Evolutionary conservation across 805 yeast species (phyloP).

Genomic region (Saccharomycopsis sp.): DNA sequence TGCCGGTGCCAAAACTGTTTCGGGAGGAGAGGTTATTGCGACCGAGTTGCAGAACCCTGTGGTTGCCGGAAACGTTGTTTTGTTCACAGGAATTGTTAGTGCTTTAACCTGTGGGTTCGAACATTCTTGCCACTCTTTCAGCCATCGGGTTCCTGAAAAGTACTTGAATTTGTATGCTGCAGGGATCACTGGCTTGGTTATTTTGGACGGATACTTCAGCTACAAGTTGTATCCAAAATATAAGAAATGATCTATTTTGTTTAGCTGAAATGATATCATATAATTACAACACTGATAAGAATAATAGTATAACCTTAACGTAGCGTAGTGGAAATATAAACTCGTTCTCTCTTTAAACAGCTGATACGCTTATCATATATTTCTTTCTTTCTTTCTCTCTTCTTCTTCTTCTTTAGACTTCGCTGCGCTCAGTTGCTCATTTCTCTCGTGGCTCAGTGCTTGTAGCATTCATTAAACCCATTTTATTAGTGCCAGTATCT

Average conservation of each 20-base stretch:
- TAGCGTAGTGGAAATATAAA: no score
- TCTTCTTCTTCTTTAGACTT: no score
- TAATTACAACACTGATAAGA: no score
- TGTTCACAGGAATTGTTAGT: slow-evolving; percentile 43
- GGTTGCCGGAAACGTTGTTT: slow-evolving; percentile 46
- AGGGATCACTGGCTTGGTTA: slow-evolving; percentile 44
- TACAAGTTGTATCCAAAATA: slow-evolving; percentile 48
- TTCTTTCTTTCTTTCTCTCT: no score
- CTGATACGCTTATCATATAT: no score
- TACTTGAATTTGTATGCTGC: slow-evolving; percentile 47
- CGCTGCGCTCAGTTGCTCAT: no score
- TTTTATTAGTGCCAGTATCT: no score
- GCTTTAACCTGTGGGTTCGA: slow-evolving; percentile 41
- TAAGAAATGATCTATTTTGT: slow-evolving; percentile 32
- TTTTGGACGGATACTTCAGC: slow-evolving; percentile 49
- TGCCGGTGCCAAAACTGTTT: slow-evolving; percentile 23
- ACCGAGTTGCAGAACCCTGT: slow-evolving; percentile 56
- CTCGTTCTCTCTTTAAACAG: no score
- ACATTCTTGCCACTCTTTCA: slow-evolving; percentile 44
- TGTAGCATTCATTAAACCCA: no score
- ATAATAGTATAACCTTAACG: no score
- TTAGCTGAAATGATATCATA: background rate
- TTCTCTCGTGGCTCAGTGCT: no score
- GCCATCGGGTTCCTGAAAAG: slow-evolving; percentile 37
- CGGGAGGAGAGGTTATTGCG: slow-evolving; percentile 23